phyloP scores from a whole-genome alignment of 176 grass and related monocot genomes.

The Saccharum officinarum region DNA sequence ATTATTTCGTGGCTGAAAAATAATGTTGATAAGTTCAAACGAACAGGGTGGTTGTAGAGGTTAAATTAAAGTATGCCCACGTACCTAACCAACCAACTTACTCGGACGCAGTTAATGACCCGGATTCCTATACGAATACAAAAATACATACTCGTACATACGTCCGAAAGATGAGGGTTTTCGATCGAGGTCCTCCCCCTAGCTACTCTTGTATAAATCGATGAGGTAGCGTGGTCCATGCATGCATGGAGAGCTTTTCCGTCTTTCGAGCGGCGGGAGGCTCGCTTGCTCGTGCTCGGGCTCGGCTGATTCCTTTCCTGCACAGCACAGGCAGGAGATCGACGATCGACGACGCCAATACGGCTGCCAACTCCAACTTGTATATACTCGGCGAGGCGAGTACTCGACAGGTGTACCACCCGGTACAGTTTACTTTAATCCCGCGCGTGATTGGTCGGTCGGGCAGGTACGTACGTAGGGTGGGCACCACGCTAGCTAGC shows the following conservation, averaged over 20 bases:
- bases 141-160: neutral
- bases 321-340: neutral
- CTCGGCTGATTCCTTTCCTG: neutral
- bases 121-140: neutral
- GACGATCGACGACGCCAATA: neutral
- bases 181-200: conserved; percentile 9
- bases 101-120: neutral
- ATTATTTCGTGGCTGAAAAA: too few relatives aligned
- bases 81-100: too few relatives aligned
- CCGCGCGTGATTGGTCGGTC: conserved; percentile 20
- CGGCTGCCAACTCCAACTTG: neutral
- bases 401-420: neutral
- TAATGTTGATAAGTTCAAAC: too few relatives aligned
- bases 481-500: neutral
- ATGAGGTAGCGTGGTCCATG: conserved; percentile 25
- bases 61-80: too few relatives aligned
- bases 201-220: neutral
- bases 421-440: conserved; percentile 2
- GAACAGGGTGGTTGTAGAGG: too few relatives aligned
- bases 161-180: neutral
- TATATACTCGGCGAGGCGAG: neutral
- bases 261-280: conserved; percentile 3
- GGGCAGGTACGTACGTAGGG: neutral
- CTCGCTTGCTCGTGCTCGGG: neutral
- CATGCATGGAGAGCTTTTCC: neutral